Conservation (phyloP, 306 rosid genomes). For the Prosopis cineraria region DNA sequence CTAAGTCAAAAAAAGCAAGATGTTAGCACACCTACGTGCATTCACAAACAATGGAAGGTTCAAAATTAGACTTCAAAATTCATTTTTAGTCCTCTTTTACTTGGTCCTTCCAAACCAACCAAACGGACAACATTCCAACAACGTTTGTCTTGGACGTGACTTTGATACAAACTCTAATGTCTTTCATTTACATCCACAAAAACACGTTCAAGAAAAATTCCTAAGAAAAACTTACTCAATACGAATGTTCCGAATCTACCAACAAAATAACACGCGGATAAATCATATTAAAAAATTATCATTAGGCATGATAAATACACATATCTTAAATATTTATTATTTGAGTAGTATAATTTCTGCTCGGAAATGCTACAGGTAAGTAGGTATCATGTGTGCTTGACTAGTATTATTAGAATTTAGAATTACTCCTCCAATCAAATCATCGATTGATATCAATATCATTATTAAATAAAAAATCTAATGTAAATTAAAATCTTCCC, state of each 20-base stretch:
- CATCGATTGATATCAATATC: no score
- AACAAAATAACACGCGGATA: not conserved
- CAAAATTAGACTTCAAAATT: slow-evolving; percentile 28
- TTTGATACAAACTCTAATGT: slow-evolving; percentile 15
- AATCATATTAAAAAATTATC: not conserved
- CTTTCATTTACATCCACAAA: not conserved
- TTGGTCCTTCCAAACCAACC: slow-evolving; percentile 28
- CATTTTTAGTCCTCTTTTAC: slow-evolving; percentile 2
- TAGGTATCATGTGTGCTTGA: no score
- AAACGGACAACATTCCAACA: slow-evolving; percentile 23
- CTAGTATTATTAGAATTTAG: no score
- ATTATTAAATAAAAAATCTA: no score
- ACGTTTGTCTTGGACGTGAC: slow-evolving; percentile 35
- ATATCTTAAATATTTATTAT: not conserved
- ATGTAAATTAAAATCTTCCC: no score
- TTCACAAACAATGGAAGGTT: not conserved
- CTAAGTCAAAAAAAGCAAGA: slow-evolving; percentile 32
- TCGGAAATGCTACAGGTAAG: no score
- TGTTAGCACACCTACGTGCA: slow-evolving; percentile 30
- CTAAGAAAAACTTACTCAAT: no score
- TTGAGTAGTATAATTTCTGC: no score
- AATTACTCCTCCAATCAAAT: no score
- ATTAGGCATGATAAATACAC: not conserved
- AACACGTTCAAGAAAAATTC: not conserved
- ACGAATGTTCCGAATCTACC: not conserved